A percentile compares a stretch with the other conserved stretches of the same genome.
Evolutionary conservation across 768 basidiomycete species (phyloP).

Genomic region (Hysterangium stoloniferum): DNA sequence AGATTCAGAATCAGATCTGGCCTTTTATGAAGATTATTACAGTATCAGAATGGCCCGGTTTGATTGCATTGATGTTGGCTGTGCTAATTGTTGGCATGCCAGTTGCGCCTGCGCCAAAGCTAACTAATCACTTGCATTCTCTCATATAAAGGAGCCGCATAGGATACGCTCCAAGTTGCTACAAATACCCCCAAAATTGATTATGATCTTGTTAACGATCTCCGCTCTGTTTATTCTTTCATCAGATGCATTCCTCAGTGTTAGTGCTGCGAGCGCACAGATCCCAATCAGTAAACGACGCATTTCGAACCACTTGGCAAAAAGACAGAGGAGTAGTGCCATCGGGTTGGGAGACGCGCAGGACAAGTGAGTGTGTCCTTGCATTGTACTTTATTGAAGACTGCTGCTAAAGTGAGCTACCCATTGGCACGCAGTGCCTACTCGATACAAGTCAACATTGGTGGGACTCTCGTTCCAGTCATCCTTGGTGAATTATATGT

Average conservation of each 20-base stretch:
- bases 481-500: conserved; percentile 8
- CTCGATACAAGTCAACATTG: neutral
- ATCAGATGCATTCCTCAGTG: neutral
- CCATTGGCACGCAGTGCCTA: too few relatives aligned
- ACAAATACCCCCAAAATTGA: too few relatives aligned
- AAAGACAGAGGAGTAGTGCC: conserved; percentile 1
- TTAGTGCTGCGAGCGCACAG: neutral
- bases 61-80: too few relatives aligned
- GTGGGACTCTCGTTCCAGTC: neutral
- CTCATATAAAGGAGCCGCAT: too few relatives aligned
- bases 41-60: too few relatives aligned
- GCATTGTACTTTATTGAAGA: neutral
- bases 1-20: too few relatives aligned
- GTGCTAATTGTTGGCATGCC: too few relatives aligned
- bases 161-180: too few relatives aligned
- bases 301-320: neutral
- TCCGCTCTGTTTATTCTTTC: neutral
- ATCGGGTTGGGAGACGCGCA: neutral
- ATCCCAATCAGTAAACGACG: neutral
- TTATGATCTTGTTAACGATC: neutral
- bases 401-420: neutral
- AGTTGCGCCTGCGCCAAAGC: too few relatives aligned
- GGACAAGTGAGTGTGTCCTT: neutral
- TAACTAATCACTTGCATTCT: too few relatives aligned
- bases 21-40: too few relatives aligned